Evolutionary conservation across 352 stramenopile species (phyloP), one percentile per base, ranked within the genome.

Genomic region (Globisporangium alternatum): DNA sequence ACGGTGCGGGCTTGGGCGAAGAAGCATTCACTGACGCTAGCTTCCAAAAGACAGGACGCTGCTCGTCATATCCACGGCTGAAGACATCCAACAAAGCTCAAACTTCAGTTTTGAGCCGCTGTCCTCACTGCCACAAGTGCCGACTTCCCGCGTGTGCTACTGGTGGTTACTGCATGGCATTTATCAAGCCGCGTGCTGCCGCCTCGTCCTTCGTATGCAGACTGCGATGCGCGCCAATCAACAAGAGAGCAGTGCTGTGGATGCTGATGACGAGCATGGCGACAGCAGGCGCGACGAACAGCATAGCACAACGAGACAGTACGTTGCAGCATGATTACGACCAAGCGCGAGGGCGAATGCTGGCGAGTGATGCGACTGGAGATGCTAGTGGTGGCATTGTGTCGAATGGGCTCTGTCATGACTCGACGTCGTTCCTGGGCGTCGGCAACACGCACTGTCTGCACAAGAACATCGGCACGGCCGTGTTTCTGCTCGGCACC

Each of bases 361-460:
- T 58, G 2, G 28, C 44, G 7, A 37, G 58, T n/a, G 58, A 58
- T 45, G 17, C 28, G 19, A 31, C 31, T 22, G 35, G 5, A 22
- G 8, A 21, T 19, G 9, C 9, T n/a, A 2, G 5, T 12, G 43
- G 19, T 19, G 43, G 17, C 17, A 21, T 15, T 35, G 25, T 21
- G 7, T 52, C 37, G 5, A 51, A 4, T n/a, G 60, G 43, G 10
- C 55, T 74, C 3, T 93, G 86, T 58, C 69, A 83, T 62, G 75
- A 83, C 37, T 65, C 72, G 5, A 67, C 54, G 15, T 88, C 85
- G 41, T 96, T 96, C 64, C 67, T 96, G 8, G 87, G 87, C 21
- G 87, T 96, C 2, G 87, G 81, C 53, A 96, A 96, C 69, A 78
- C 80, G 4, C 58, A 77, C n/a, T 96, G 87, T 45, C 67, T 96